phyloP scores from a whole-genome alignment of 441 rosid genomes.

The Eugenia klotzschiana region DNA sequence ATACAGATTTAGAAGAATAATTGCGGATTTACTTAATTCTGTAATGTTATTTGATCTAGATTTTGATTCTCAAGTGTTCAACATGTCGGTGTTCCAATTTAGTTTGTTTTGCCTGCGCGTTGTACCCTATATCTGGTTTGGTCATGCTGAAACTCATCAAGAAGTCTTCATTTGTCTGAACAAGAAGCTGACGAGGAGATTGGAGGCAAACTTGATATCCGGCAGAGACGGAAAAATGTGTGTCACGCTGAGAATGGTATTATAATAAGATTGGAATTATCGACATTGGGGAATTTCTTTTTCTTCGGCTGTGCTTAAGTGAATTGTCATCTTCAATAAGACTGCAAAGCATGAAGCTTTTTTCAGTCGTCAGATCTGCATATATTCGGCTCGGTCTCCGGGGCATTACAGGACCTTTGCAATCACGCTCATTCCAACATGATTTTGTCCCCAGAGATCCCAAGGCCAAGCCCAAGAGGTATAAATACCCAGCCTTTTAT shows the following conservation, averaged over 20 bases:
- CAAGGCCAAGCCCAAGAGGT: slow-evolving; percentile 32
- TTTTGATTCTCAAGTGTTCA: neutral
- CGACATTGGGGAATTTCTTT: neutral
- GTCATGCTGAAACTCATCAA: neutral
- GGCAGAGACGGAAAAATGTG: rapidly evolving
- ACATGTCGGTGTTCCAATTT: neutral
- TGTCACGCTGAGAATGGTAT: neutral
- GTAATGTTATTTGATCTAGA: neutral
- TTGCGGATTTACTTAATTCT: neutral
- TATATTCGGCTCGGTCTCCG: slow-evolving; percentile 9
- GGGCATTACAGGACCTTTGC: slow-evolving; percentile 18
- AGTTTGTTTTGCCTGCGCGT: neutral
- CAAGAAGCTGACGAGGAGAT: neutral
- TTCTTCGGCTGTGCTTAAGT: neutral
- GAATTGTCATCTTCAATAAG: neutral
- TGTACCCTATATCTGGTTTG: neutral
- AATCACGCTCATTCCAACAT: slow-evolving; percentile 42
- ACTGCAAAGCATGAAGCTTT: slow-evolving; percentile 26
- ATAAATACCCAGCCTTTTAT: slow-evolving; percentile 44
- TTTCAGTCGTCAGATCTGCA: slow-evolving; percentile 18
- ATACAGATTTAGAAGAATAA: neutral
- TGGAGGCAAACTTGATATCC: neutral
- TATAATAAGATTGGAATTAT: neutral
- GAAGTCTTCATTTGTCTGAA: neutral
- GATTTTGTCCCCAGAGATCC: slow-evolving; percentile 50